Conservation (phyloP, 345 rosid species). For the Aegle marmelos region DNA sequence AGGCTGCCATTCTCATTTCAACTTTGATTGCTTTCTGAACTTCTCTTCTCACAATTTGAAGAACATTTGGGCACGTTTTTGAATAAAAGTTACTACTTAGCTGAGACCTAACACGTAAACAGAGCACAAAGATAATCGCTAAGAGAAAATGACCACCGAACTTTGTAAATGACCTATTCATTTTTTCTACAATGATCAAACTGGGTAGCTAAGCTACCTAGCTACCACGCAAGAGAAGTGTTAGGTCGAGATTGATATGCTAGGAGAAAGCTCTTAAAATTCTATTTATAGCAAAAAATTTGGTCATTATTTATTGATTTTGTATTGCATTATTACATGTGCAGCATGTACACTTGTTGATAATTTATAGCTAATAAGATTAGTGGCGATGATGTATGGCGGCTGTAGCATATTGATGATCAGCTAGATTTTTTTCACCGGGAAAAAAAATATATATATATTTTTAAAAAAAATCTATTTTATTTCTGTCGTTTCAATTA, state of each 20-base stretch:
- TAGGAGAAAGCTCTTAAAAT: not conserved
- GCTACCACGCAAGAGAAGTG: not conserved
- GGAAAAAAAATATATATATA: too few species aligned
- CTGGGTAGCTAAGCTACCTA: too few species aligned
- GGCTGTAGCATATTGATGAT: constrained; percentile 24
- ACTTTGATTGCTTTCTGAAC: constrained; percentile 46
- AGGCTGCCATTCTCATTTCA: constrained; percentile 74
- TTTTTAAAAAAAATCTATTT: too few species aligned
- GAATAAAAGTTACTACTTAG: constrained; percentile 45
- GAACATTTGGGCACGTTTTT: constrained; percentile 47
- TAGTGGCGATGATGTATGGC: constrained; percentile 48
- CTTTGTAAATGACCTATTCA: constrained; percentile 24
- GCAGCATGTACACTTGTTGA: not conserved
- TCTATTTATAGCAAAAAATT: constrained; percentile 24
- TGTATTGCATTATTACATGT: not conserved
- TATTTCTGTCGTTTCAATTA: too few species aligned
- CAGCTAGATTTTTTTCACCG: not conserved
- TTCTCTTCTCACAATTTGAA: constrained; percentile 35
- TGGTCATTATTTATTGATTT: constrained; percentile 1
- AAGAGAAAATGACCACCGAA: constrained; percentile 19
- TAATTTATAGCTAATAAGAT: not conserved
- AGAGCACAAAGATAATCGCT: constrained; percentile 26
- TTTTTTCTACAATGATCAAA: not conserved
- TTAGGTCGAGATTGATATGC: not conserved
- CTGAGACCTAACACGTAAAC: constrained; percentile 41